Base-by-base conservation (phyloP, 73 alveolate species). In the Urostyla sp. region DNA sequence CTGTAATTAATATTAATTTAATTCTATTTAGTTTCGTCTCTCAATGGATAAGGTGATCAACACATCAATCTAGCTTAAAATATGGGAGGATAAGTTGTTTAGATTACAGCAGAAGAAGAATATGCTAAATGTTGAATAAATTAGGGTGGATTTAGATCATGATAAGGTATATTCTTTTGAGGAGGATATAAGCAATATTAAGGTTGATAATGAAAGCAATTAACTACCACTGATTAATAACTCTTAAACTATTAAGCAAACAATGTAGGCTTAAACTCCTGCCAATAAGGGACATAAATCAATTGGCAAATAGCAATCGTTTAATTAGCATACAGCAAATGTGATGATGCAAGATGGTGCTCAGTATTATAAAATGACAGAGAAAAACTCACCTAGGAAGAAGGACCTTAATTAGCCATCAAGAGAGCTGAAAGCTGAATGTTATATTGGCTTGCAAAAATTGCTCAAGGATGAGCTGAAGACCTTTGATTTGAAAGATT, bases 391-490 rank as follows among this genome's bases (percentile, higher is more conserved):
- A n/a, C n/a, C n/a, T n/a, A n/a, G n/a, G n/a, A n/a, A n/a, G n/a
- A n/a, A n/a, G n/a, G n/a, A n/a, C n/a, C n/a, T n/a, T n/a, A n/a
- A n/a, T n/a, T n/a, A n/a, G n/a, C 37, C 31, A 5, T 38, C 36
- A 20, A 36, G 40, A 0, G 89, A 57, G 0, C 51, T 77, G n/a
- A 58, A 44, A 15, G 84, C 89, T 18, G 89, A 77, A 43, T 77
- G 89, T 27, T 77, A 75, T 51, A 53, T 77, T 20, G 76, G 89
- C n/a, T 77, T 77, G 3, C 38, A 81, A 10, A 77, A 77, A 38
- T 40, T 77, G 13, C 61, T 77, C 8, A 52, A 51, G 18, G 89
- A 77, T 0, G 89, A 77, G 46, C 59, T 77, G 89, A 54, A 63
- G 36, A 69, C 82, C 31, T 60, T 77, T 36, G 75, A 77, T 35